Percentiles rank a stretch among this genome's conserved stretches.
Evolutionary conservation across 495 filamentous ascomycete genomes (phyloP).

Genomic region (Lentithecium fluviatile): DNA sequence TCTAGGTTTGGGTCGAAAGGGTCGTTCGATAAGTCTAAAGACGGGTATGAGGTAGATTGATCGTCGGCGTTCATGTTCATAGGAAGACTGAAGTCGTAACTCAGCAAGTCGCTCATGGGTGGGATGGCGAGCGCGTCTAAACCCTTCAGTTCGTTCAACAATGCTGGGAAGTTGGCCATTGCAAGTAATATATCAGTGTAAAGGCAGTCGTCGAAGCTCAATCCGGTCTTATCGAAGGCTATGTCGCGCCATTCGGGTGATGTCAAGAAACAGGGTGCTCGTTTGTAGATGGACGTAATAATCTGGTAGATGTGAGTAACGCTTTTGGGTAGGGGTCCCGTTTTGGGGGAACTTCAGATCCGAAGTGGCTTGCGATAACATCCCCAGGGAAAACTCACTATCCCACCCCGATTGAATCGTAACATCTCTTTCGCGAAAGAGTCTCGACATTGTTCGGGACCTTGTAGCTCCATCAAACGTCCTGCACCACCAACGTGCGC

Average conservation of each 20-base stretch:
- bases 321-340: not conserved
- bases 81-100: not conserved
- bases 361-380: no score
- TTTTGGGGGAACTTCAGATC: no score
- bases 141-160: slow-evolving; percentile 21
- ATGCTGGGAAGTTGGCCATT: slow-evolving; percentile 26
- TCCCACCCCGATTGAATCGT: slow-evolving; percentile 22
- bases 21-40: not conserved
- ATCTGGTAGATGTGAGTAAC: slow-evolving; percentile 8
- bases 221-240: slow-evolving; percentile 25
- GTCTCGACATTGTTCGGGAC: slow-evolving; percentile 17
- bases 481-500: slow-evolving; percentile 29
- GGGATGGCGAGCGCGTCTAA: not conserved
- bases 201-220: slow-evolving; percentile 21
- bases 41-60: not conserved
- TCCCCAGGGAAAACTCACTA: no score
- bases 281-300: slow-evolving; percentile 25
- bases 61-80: not conserved
- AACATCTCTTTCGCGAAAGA: slow-evolving; percentile 22
- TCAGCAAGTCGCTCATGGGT: not conserved
- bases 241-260: slow-evolving; percentile 18
- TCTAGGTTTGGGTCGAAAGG: not conserved
- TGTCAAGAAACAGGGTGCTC: slow-evolving; percentile 27
- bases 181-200: slow-evolving; percentile 19
- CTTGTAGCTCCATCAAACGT: slow-evolving; percentile 25